Evolutionary conservation across 805 yeast species (phyloP), one percentile per base, ranked within the genome.

Genomic region (Phaffomyces thermotolerans): DNA sequence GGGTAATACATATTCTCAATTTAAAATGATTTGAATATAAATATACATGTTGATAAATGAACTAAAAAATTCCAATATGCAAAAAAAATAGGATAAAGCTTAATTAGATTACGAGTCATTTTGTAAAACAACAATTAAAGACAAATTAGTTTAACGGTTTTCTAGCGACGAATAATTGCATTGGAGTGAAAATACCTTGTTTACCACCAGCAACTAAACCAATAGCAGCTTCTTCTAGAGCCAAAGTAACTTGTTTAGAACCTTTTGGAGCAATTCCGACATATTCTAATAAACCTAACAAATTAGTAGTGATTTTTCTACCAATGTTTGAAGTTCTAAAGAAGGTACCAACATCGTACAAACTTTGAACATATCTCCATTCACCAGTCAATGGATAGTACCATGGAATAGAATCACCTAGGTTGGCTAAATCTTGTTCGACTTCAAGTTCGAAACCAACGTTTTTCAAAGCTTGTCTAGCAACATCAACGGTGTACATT

Each of bases 361-460:
- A 44, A 41, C 81, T 71, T 71, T 90, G 96, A 43, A 86, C 76
- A 68, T 86, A 83, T 68, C 78, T 84, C 86, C 89, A 81, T 55
- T 91, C 95, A 60, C 99, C 99, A 50, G 93, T 75, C 60, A 93
- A 76, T 57, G 99, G 99, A 65, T 89, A 89, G 72, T 85, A 93
- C 99, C 99, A 93, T 55, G 99, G 99, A 52, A 93, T 76, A 40
- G 75, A 85, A 62, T 87, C 97, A 49, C 76, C 78, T 36, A 69
- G 66, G 51, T 82, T 86, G 44, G 98, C 97, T 60, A 93, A 73
- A 64, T 93, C 99, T 56, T 73, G 71, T 65, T 79, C 79, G 61
- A 76, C 76, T 58, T 76, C 75, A 52, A 93, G 69, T 56, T 86
- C 83, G 64, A 93, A 93, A 13, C 99, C 99, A 52, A 87, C 96